phyloP scores from a whole-genome alignment of 768 basidiomycete genomes.

The Nidula microcarpa region DNA sequence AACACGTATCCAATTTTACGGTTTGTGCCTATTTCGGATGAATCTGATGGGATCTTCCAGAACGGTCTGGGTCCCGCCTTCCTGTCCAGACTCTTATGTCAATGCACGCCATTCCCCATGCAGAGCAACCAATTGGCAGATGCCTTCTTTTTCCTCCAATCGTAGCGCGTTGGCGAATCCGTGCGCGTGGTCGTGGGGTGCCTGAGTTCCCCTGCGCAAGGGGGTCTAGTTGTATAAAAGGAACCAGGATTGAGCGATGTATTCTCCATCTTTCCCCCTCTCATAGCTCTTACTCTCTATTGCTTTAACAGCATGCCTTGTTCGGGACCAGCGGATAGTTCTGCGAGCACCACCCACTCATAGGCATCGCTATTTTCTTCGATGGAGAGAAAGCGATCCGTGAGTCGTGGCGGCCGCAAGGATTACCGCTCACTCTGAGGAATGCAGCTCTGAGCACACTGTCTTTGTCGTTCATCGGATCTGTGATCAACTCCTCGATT shows the following conservation, averaged over 20 bases:
- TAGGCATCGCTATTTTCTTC: slow-evolving; percentile 8
- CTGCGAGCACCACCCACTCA: slow-evolving; percentile 23
- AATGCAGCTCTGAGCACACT: no score
- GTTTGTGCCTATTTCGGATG: no score
- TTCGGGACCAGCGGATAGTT: slow-evolving; percentile 15
- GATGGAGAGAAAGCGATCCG: slow-evolving; percentile 7
- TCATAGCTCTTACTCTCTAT: background rate
- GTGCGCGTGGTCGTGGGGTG: background rate
- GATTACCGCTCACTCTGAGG: slow-evolving; percentile 34
- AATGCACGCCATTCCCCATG: background rate
- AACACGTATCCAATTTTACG: background rate
- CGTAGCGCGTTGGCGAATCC: background rate
- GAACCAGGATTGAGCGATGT: background rate
- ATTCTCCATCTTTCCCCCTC: background rate
- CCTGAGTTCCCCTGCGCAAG: background rate
- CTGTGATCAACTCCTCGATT: no score
- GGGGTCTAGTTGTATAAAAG: background rate
- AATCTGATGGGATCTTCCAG: background rate
- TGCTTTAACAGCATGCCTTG: background rate
- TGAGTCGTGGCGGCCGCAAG: slow-evolving; percentile 38
- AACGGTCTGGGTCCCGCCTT: background rate
- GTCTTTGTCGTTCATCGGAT: no score
- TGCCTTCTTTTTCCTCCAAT: slow-evolving; percentile 4
- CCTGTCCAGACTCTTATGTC: background rate
- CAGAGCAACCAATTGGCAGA: background rate